Conservation (phyloP, 2,329 filamentous ascomycete genomes). For the Pezicula neosporulosa region DNA sequence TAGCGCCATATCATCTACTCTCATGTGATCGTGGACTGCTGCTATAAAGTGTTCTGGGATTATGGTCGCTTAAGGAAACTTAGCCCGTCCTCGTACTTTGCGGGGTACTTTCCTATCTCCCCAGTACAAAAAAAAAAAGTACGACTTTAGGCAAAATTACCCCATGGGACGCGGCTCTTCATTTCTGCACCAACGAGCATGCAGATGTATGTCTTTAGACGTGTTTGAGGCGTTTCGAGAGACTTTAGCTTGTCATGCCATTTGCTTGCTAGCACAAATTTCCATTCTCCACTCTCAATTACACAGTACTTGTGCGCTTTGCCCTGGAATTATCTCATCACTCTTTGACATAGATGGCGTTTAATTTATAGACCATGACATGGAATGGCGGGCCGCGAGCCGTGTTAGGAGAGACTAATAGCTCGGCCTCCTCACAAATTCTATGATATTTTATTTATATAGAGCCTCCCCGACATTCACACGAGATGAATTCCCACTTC, state of each 20-base stretch:
- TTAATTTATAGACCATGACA: neutral
- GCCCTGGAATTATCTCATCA: too few relatives aligned
- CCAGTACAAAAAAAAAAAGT: too few relatives aligned
- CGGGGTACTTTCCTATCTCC: too few relatives aligned
- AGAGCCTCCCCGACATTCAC: neutral
- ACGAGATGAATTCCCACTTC: neutral
- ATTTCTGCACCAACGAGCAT: slow-evolving; percentile 16
- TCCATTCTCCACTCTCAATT: neutral
- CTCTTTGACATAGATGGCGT: too few relatives aligned
- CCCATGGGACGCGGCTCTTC: too few relatives aligned
- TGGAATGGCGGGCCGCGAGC: neutral
- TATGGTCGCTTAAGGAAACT: too few relatives aligned
- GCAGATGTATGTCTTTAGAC: neutral
- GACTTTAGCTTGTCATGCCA: neutral
- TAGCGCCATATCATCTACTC: too few relatives aligned
- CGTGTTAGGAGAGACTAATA: neutral
- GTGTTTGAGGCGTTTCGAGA: neutral
- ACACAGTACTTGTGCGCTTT: too few relatives aligned
- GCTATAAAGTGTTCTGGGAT: too few relatives aligned
- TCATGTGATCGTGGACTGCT: too few relatives aligned
- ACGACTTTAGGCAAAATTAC: too few relatives aligned
- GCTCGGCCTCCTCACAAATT: neutral
- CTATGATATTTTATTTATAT: neutral
- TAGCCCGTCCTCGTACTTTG: too few relatives aligned
- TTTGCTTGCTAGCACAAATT: neutral